Percentiles rank a stretch among this genome's conserved stretches.
Conservation (phyloP, 2,329 filamentous ascomycete genomes). For the Tolypocladium ophioglossoides region DNA sequence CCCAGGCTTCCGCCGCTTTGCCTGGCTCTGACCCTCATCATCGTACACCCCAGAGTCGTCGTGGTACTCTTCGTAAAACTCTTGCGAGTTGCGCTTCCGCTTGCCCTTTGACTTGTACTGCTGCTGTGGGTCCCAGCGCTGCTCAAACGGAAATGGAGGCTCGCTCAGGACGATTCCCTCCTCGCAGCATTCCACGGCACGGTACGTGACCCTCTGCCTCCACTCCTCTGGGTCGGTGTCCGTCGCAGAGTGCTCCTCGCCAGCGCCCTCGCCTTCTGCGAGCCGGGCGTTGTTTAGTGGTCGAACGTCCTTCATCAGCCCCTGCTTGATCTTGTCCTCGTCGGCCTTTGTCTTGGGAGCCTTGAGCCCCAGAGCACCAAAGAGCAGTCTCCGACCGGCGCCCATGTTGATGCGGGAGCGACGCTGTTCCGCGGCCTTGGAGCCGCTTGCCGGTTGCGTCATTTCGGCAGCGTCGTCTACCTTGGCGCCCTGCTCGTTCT, state of each 20-base stretch:
- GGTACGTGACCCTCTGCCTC: slow-evolving; percentile 62
- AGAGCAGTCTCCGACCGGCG: slow-evolving; percentile 57
- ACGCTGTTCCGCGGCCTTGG: not conserved
- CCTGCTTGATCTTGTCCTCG: slow-evolving; percentile 49
- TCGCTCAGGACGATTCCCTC: slow-evolving; percentile 56
- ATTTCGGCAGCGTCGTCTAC: slow-evolving; percentile 4
- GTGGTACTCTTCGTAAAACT: slow-evolving; percentile 18
- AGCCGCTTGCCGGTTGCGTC: not conserved
- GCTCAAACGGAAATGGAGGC: slow-evolving; percentile 82
- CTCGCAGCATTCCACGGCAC: slow-evolving; percentile 77
- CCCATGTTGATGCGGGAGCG: slow-evolving; percentile 31
- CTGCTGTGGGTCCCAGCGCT: slow-evolving; percentile 79
- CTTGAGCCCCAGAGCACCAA: slow-evolving; percentile 60
- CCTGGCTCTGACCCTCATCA: slow-evolving; percentile 14
- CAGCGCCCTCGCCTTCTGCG: slow-evolving; percentile 8
- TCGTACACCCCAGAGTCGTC: slow-evolving; percentile 18
- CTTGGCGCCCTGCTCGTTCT: not conserved
- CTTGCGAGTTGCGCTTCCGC: slow-evolving; percentile 36
- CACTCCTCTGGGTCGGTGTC: slow-evolving; percentile 51
- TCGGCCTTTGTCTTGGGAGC: slow-evolving; percentile 59
- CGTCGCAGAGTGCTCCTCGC: slow-evolving; percentile 5
- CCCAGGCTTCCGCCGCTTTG: not conserved
- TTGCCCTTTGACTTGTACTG: slow-evolving; percentile 31
- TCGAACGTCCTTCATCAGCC: slow-evolving; percentile 44
- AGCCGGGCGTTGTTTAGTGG: slow-evolving; percentile 26